These are phyloP conservation scores for Irpex sp. DNA, from an alignment of 1,284 basidiomycete species.

Conservation along the genomic window DNA sequence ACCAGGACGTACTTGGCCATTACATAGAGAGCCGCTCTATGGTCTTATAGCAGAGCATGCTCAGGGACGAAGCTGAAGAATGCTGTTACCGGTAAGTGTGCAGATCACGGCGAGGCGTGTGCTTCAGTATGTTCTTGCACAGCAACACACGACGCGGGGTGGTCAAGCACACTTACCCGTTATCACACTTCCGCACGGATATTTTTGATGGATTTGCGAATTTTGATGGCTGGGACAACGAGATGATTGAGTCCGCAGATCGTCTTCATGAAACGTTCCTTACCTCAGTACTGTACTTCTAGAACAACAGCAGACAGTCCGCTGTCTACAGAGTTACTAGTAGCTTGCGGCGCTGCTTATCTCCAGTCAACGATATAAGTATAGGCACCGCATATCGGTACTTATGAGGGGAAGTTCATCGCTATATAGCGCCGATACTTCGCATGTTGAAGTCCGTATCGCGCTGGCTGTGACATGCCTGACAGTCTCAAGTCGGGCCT, in stretches of 20 bases:
- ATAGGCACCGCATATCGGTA: no score
- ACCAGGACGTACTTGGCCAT: not conserved
- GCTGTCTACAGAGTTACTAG: no score
- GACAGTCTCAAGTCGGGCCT: not conserved
- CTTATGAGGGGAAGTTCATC: no score
- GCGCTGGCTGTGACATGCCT: no score
- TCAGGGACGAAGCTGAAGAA: not conserved
- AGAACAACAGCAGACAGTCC: no score
- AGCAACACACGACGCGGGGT: not conserved
- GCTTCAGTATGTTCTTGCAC: not conserved
- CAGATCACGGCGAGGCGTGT: not conserved
- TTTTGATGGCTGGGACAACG: not conserved
- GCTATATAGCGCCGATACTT: no score
- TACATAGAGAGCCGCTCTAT: not conserved
- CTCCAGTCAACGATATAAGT: no score
- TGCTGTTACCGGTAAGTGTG: not conserved
- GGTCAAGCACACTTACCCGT: not conserved
- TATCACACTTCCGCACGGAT: not conserved
- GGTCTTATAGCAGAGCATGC: not conserved
- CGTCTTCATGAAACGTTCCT: not conserved
- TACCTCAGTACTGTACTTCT: not conserved
- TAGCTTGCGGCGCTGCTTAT: no score
- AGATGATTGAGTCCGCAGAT: not conserved
- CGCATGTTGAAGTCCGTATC: no score
- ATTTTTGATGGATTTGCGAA: not conserved